phyloP scores from a whole-genome alignment of 176 grass and related monocot species.

The Cenchrus fungigraminus region DNA sequence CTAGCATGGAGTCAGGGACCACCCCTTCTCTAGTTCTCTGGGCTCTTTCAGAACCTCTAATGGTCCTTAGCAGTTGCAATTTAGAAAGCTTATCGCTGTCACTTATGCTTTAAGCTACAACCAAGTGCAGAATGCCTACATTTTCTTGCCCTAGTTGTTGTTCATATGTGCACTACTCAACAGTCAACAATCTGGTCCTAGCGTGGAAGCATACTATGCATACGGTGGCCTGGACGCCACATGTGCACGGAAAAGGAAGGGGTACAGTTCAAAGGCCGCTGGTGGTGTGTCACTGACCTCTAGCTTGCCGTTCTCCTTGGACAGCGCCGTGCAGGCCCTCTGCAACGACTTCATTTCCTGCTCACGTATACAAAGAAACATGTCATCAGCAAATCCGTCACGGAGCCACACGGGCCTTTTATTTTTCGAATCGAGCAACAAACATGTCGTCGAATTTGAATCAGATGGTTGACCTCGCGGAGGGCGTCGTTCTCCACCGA shows the following conservation, averaged over 20 bases:
- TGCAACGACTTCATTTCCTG: conserved; percentile 53
- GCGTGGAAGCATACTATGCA: conserved; percentile 2
- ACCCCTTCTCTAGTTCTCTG: background rate
- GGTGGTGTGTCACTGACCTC: conserved; percentile 44
- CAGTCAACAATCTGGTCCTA: background rate
- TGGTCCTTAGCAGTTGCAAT: conserved; percentile 4
- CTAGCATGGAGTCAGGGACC: background rate
- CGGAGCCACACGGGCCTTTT: background rate
- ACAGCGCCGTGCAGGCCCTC: conserved; percentile 45
- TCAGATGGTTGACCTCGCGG: conserved; percentile 43
- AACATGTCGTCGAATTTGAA: background rate
- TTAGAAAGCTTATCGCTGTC: background rate
- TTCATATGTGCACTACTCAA: background rate
- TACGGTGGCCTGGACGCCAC: conserved; percentile 3
- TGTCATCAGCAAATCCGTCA: background rate
- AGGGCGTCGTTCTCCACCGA: conserved; percentile 60
- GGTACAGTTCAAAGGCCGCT: background rate
- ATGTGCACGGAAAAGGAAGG: background rate
- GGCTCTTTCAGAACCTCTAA: background rate
- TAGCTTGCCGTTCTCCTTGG: conserved; percentile 53
- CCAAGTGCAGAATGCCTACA: background rate
- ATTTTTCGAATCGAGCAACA: no score
- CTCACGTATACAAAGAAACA: background rate
- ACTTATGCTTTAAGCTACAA: conserved; percentile 38
- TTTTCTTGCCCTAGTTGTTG: background rate